A percentile compares a stretch with the other conserved stretches of the same genome.
Conservation (phyloP, 208 protist species). For the Trypanosoma conorhini region DNA sequence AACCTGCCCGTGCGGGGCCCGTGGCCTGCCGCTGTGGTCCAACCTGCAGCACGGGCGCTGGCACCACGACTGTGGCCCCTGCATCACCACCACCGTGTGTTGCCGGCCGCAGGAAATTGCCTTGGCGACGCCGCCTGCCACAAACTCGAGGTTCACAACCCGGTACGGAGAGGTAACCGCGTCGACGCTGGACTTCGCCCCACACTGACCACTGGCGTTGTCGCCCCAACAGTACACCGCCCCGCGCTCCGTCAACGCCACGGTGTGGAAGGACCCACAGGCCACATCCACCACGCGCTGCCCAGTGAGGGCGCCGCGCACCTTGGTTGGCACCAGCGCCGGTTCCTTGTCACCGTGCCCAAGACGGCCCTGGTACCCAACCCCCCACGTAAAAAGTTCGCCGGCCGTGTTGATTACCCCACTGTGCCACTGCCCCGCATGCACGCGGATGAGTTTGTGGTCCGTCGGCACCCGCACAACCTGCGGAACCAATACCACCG, state of each 20-base stretch:
- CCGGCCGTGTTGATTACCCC: constrained; percentile 74
- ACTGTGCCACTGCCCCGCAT: constrained; percentile 88
- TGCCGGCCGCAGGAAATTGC: constrained; percentile 84
- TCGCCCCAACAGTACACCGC: constrained; percentile 88
- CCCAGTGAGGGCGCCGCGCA: constrained; percentile 60
- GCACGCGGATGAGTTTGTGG: constrained; percentile 55
- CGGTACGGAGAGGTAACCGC: constrained; percentile 68
- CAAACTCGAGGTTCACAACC: constrained; percentile 77
- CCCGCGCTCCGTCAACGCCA: constrained; percentile 63
- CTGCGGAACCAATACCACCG: constrained; percentile 77
- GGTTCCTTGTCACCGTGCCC: constrained; percentile 75
- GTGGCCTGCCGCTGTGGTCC: constrained; percentile 31
- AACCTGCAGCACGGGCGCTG: constrained; percentile 55
- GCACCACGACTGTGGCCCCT: constrained; percentile 75
- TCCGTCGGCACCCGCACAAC: constrained; percentile 47
- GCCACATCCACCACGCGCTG: constrained; percentile 70
- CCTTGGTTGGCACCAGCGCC: constrained; percentile 56
- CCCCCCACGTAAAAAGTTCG: constrained; percentile 88
- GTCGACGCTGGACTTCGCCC: constrained; percentile 41
- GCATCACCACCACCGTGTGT: constrained; percentile 85
- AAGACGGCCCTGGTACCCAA: constrained; percentile 85
- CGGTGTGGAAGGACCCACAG: constrained; percentile 88
- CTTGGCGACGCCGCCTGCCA: constrained; percentile 67
- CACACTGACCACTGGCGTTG: constrained; percentile 81
- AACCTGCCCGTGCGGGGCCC: constrained; percentile 58